Evolutionary conservation across 176 grass and related monocot species (phyloP).

Genomic region (Calamus simplicifolius): DNA sequence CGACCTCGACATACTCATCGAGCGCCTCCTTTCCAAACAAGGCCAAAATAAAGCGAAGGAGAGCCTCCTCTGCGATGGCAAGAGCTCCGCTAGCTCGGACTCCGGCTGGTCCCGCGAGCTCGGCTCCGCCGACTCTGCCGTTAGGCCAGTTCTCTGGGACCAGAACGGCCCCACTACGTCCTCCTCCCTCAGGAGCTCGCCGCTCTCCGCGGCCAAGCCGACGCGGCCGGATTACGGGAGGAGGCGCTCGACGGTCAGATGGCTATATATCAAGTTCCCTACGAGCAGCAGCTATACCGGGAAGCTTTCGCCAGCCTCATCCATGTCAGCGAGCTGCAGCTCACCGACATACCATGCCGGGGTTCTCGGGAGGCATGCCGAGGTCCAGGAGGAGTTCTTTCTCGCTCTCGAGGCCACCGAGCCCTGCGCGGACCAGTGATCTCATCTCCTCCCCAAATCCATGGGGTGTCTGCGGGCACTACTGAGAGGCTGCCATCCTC

Average conservation of each 20-base stretch:
- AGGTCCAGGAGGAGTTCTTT: conserved; percentile 83
- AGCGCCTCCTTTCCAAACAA: conserved; percentile 89
- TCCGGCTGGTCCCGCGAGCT: conserved; percentile 87
- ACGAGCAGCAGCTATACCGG: conserved; percentile 68
- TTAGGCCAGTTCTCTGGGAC: conserved; percentile 40
- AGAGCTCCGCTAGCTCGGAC: conserved; percentile 75
- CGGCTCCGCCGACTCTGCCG: conserved; percentile 41
- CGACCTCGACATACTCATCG: conserved; percentile 87
- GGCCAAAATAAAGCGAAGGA: conserved; percentile 25
- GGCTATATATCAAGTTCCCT: conserved; percentile 62
- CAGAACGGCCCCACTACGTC: conserved; percentile 85
- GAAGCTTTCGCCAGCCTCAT: conserved; percentile 80
- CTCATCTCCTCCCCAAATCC: conserved; percentile 88
- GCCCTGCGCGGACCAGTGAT: conserved; percentile 55
- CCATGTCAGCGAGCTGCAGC: conserved; percentile 75
- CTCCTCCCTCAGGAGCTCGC: conserved; percentile 90
- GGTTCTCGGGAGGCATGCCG: conserved; percentile 67
- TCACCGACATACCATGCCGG: conserved; percentile 83
- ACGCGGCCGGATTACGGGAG: conserved; percentile 50
- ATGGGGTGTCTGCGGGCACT: conserved; percentile 97
- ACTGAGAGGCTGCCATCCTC: conserved; percentile 85
- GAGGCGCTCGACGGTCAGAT: conserved; percentile 96
- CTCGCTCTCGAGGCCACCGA: conserved; percentile 84
- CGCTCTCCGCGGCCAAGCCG: conserved; percentile 58
- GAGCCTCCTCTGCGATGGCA: conserved; percentile 15